A percentile compares a stretch with the other conserved stretches of the same genome.
Conservation (phyloP, 2,329 filamentous ascomycete species). For the Didymella segeticola region DNA sequence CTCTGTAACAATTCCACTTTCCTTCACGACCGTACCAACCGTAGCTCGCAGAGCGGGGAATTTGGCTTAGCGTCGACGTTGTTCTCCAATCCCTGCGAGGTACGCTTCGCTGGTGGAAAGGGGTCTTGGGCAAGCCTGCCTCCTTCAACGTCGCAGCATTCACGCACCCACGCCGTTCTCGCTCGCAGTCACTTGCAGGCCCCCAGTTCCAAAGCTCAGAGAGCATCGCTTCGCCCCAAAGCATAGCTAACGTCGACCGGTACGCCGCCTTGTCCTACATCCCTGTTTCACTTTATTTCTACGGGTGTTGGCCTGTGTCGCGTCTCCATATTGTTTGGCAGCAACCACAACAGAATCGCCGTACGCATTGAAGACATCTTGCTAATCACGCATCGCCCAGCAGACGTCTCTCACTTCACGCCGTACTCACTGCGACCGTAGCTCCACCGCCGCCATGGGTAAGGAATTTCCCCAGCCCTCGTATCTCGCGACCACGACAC, state of each 20-base stretch:
- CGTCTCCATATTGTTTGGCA: conserved; percentile 41
- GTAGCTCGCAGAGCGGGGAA: conserved; percentile 35
- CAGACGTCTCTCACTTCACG: conserved; percentile 47
- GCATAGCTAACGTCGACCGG: conserved; percentile 47
- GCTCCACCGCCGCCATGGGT: conserved; percentile 47
- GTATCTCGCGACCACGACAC: conserved; percentile 18
- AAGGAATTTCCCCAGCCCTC: conserved; percentile 33
- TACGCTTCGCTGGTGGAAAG: conserved; percentile 16
- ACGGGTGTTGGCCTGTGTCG: conserved; percentile 43
- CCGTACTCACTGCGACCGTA: conserved; percentile 37
- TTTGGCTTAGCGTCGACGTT: conserved; percentile 43
- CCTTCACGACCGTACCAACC: conserved; percentile 10
- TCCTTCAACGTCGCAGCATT: conserved; percentile 42
- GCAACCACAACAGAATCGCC: conserved; percentile 27
- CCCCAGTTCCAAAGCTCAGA: conserved; percentile 39
- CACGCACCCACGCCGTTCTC: conserved; percentile 37
- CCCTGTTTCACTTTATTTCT: conserved; percentile 43
- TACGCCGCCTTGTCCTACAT: conserved; percentile 36
- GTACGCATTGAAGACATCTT: conserved; percentile 18
- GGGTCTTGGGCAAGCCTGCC: conserved; percentile 50
- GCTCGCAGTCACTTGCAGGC: conserved; percentile 31
- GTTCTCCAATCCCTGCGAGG: conserved; percentile 44
- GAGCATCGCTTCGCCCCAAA: conserved; percentile 43
- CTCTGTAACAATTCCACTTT: conserved; percentile 12
- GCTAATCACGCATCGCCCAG: conserved; percentile 31